Evolutionary conservation across 441 rosid genomes (phyloP).

Genomic region (Pelargonium hybrid): DNA sequence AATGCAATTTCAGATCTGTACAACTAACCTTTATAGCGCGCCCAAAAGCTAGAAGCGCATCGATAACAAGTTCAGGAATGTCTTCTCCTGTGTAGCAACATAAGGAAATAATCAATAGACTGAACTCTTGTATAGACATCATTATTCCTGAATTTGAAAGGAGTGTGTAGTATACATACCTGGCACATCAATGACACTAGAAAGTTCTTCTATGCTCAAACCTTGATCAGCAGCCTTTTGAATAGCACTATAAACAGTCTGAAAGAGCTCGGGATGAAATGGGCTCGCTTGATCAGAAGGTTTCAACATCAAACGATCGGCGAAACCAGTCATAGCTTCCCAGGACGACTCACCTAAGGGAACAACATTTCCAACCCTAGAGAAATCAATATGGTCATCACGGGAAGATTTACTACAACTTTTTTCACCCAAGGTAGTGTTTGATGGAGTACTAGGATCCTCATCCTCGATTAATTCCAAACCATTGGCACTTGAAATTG

Average conservation of each 20-base stretch:
- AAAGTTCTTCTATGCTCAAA: slow-evolving; percentile 55
- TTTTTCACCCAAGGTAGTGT: slow-evolving; percentile 21
- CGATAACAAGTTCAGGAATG: slow-evolving; percentile 34
- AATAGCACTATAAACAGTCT: slow-evolving; percentile 44
- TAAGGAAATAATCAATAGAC: slow-evolving; percentile 16
- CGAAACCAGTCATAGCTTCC: slow-evolving; percentile 63
- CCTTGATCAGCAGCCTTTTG: slow-evolving; percentile 94
- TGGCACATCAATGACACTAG: slow-evolving; percentile 32
- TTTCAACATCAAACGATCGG: slow-evolving; percentile 34
- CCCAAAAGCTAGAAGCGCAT: slow-evolving; percentile 79
- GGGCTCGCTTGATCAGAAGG: slow-evolving; percentile 29
- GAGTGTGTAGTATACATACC: slow-evolving; percentile 22
- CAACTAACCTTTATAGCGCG: slow-evolving; percentile 62
- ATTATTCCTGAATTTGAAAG: slow-evolving; percentile 7
- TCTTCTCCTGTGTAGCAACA: slow-evolving; percentile 43
- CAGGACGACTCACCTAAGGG: slow-evolving; percentile 46
- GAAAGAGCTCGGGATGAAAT: slow-evolving; percentile 41
- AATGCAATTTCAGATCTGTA: slow-evolving; percentile 3
- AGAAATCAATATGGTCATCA: slow-evolving; percentile 31
- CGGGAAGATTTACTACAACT: slow-evolving; percentile 25
- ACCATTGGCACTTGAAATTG: slow-evolving; percentile 32
- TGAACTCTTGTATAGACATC: slow-evolving; percentile 6
- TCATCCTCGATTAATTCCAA: slow-evolving; percentile 44
- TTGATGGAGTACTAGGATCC: slow-evolving; percentile 26
- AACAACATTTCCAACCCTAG: slow-evolving; percentile 26